Conservation (phyloP, 164 flowering plant species). For the Malania oleifera region DNA sequence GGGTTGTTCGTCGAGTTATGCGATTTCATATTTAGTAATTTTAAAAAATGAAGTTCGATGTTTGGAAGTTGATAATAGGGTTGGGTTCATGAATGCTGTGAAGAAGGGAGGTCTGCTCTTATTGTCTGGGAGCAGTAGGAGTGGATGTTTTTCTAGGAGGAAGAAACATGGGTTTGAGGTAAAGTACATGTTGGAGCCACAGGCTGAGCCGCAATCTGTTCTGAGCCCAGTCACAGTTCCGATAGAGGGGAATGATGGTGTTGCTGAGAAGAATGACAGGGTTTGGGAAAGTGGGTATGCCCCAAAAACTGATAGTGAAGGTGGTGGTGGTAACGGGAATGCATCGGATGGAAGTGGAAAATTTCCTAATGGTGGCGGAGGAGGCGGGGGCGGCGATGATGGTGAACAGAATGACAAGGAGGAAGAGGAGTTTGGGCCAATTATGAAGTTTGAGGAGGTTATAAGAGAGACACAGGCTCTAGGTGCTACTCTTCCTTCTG, state of each 20-base stretch:
- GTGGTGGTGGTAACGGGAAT: neutral
- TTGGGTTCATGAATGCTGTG: neutral
- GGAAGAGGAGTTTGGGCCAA: slow-evolving; percentile 71
- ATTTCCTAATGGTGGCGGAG: slow-evolving; percentile 52
- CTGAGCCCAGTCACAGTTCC: too few relatives aligned
- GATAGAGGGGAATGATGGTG: neutral
- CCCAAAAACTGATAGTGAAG: neutral
- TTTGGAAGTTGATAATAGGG: neutral
- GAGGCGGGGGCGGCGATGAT: slow-evolving; percentile 37
- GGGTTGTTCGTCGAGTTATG: neutral
- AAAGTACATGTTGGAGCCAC: neutral
- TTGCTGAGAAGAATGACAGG: neutral
- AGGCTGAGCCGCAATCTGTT: neutral
- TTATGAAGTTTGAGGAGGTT: slow-evolving; percentile 62
- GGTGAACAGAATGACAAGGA: slow-evolving; percentile 37
- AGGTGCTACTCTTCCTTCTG: slow-evolving; percentile 58
- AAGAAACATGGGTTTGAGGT: neutral
- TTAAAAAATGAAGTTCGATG: neutral
- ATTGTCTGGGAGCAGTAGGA: neutral
- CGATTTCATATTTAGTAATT: neutral
- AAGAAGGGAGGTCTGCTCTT: neutral
- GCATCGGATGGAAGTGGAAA: slow-evolving; percentile 14
- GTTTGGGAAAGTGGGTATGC: neutral
- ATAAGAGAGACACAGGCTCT: slow-evolving; percentile 48
- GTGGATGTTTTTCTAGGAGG: neutral